Evolutionary conservation across 768 basidiomycete genomes (phyloP).

Genomic region (Coprinopsis strossmayeri): DNA sequence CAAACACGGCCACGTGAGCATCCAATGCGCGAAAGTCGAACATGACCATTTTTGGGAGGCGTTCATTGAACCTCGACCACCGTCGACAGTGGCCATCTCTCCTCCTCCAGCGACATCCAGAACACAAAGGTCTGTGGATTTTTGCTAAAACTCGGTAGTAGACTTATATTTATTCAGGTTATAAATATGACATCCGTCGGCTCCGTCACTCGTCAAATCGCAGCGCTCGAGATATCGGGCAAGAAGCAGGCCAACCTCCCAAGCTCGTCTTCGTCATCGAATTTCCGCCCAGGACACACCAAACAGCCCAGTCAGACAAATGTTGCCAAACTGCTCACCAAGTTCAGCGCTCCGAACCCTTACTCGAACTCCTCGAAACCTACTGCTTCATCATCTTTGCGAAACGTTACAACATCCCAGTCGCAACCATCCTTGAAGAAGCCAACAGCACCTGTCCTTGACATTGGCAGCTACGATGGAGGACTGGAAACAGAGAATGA

Average conservation of each 20-base stretch:
- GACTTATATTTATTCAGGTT: neutral
- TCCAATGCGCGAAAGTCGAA: neutral
- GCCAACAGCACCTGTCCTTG: conserved; percentile 36
- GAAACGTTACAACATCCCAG: conserved; percentile 24
- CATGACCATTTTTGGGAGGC: neutral
- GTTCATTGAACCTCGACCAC: neutral
- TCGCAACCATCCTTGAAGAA: conserved; percentile 4
- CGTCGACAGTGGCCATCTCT: neutral
- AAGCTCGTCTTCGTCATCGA: conserved; percentile 16
- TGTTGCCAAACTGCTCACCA: conserved; percentile 67
- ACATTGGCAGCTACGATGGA: conserved; percentile 93
- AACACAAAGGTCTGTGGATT: neutral
- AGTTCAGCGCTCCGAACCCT: conserved; percentile 65
- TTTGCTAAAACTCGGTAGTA: neutral
- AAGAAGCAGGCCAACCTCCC: conserved; percentile 29
- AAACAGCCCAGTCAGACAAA: conserved; percentile 56
- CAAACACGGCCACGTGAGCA: neutral
- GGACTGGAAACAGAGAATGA: conserved; percentile 89
- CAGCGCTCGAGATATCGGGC: conserved; percentile 60
- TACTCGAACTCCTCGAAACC: conserved; percentile 29
- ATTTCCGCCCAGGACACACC: conserved; percentile 27
- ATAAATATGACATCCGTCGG: conserved; percentile 33
- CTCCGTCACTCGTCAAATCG: conserved; percentile 62
- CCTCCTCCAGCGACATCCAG: neutral
- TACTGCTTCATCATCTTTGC: conserved; percentile 35